A percentile compares a stretch with the other conserved stretches of the same genome.
phyloP scores from a whole-genome alignment of 164 flowering plant species.

The Kingdonia uniflora region DNA sequence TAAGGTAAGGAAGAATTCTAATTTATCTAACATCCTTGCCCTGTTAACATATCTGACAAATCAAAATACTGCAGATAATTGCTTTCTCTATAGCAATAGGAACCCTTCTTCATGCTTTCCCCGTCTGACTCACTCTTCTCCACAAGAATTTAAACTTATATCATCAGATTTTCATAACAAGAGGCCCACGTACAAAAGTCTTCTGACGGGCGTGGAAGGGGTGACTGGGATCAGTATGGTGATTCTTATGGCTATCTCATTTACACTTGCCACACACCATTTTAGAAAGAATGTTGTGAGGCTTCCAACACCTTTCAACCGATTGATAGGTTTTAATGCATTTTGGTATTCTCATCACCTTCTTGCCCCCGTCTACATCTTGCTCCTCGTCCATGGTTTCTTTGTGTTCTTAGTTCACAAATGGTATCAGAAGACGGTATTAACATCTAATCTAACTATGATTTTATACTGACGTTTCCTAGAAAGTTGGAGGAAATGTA shows the following conservation, averaged over 20 bases:
- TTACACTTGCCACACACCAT: constrained; percentile 53
- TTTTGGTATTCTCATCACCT: constrained; percentile 98
- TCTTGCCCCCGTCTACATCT: constrained; percentile 53
- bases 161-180: constrained; percentile 47
- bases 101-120: constrained; percentile 70
- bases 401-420: constrained; percentile 58
- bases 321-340: constrained; percentile 90
- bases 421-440: constrained; percentile 84
- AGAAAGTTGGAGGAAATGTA: too few relatives aligned
- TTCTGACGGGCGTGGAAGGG: constrained; percentile 50
- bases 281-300: constrained; percentile 55
- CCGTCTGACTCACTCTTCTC: constrained; percentile 38
- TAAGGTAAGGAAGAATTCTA: constrained; percentile 36
- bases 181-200: constrained; percentile 44
- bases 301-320: constrained; percentile 67
- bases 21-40: background rate
- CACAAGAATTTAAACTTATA: constrained; percentile 39
- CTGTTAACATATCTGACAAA: too few relatives aligned
- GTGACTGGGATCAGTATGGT: constrained; percentile 76
- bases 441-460: constrained; percentile 4
- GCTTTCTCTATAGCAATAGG: constrained; percentile 61
- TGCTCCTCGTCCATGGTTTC: constrained; percentile 73
- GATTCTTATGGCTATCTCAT: constrained; percentile 52
- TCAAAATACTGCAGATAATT: constrained; percentile 37
- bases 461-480: too few relatives aligned